Base-by-base conservation (phyloP, 2,329 filamentous ascomycete genomes). In the Cordyceps farinosa region DNA sequence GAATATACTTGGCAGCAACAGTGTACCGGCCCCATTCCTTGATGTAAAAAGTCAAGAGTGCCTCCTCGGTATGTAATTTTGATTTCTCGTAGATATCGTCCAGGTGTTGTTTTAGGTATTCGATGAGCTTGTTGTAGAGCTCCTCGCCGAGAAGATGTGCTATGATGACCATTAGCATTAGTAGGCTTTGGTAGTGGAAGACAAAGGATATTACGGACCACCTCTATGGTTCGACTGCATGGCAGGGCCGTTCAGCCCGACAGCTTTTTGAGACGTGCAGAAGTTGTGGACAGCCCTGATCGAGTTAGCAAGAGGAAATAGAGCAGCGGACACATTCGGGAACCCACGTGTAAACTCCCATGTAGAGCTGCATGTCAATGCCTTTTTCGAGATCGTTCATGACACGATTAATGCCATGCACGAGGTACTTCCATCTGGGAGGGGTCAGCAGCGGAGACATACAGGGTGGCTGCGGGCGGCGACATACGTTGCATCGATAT, bases 11-110 rank as follows among this genome's bases (percentile, higher is more conserved):
- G 65, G 93, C 95, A 1, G 95, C 94, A 15, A 90, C 91, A 2
- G 95, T 99, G 78, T 97, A 99, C 65, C 95, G 87, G 68, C 90
- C 88, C 95, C 95, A 99, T 82, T 99, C 93, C 73, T 90, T 87
- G 75, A 98, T 99, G 76, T 99, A 99, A 77, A 94, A 98, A 27
- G 84, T 84, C 34, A 99, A 84, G 10, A 99, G 83, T 1, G 93
- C 92, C 77, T 99, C 95, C 71, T 98, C 94, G 56, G 88, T 85
- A 74, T 97, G 93, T 42, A 84, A 84, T 72, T 89, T 87, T 63
- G 93, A 96, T 67, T 90, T 80, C 47, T 84, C 79, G 67, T 89
- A 85, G 7, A 97, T 87, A 1, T 77, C 79, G n/a, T 80, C 79
- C 17, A 99, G 86, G 71, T 98, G 94, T 27, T 79, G 76, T 65